A percentile compares a stretch with the other conserved stretches of the same genome.
Conservation (phyloP, 2,329 filamentous ascomycete genomes). For the Lizonia empirigonia region DNA sequence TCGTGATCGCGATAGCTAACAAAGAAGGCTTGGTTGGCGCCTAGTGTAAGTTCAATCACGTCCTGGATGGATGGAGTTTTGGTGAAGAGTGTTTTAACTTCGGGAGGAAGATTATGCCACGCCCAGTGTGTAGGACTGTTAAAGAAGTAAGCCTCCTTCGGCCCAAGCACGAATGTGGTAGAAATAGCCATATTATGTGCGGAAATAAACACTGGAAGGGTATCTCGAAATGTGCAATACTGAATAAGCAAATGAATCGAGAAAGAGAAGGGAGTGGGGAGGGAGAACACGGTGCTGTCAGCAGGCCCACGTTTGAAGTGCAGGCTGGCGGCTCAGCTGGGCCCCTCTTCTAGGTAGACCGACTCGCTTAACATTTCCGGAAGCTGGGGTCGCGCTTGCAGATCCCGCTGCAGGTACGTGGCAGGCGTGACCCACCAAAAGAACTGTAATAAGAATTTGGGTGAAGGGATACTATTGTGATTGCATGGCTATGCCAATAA, state of each 20-base stretch:
- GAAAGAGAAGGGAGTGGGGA: not conserved
- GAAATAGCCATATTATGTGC: slow-evolving; percentile 33
- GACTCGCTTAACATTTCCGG: slow-evolving; percentile 22
- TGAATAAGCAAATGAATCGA: not conserved
- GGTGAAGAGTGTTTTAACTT: slow-evolving; percentile 39
- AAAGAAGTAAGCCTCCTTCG: slow-evolving; percentile 41
- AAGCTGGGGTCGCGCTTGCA: slow-evolving; percentile 9
- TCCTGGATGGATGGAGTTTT: slow-evolving; percentile 35
- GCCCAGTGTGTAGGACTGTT: slow-evolving; percentile 44
- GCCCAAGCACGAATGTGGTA: slow-evolving; percentile 36
- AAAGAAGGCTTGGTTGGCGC: slow-evolving; percentile 34
- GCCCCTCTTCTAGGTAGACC: slow-evolving; percentile 18
- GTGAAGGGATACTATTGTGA: not conserved
- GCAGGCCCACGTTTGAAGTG: not conserved
- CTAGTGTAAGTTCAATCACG: slow-evolving; percentile 36
- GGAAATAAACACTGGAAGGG: not conserved
- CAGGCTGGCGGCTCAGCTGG: slow-evolving; percentile 3
- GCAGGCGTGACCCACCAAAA: not conserved
- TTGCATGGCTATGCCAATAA: not conserved
- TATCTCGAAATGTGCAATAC: not conserved
- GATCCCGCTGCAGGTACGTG: slow-evolving; percentile 17
- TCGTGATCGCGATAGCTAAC: slow-evolving; percentile 34
- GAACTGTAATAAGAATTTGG: not conserved
- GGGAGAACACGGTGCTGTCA: not conserved
- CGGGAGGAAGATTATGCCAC: slow-evolving; percentile 36